phyloP scores from a whole-genome alignment of 129 eudicot species.

The Lonicera japonica region DNA sequence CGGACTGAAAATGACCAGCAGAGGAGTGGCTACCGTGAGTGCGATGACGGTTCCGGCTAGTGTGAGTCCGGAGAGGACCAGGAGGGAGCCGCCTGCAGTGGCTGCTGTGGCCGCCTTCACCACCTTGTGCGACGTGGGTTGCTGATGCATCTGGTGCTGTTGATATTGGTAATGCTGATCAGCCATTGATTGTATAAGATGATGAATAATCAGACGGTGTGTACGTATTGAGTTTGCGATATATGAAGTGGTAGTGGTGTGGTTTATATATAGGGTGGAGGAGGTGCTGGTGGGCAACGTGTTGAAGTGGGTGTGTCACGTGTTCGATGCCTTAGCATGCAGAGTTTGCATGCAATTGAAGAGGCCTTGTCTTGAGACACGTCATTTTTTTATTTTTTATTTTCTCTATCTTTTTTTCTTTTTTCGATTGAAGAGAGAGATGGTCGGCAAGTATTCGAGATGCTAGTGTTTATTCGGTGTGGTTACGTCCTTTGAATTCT shows the following conservation, averaged over 20 bases:
- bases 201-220: neutral
- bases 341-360: constrained; percentile 13
- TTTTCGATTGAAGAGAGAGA: neutral
- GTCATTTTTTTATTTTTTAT: neutral
- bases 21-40: constrained; percentile 14
- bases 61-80: constrained; percentile 20
- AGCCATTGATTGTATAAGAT: constrained; percentile 1
- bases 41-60: constrained; percentile 17
- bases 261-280: neutral
- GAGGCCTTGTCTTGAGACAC: neutral
- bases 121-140: constrained; percentile 17
- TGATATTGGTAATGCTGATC: neutral
- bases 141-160: neutral
- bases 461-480: neutral
- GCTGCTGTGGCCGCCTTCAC: constrained; percentile 21
- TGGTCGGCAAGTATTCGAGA: neutral
- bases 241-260: neutral
- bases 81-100: constrained; percentile 23
- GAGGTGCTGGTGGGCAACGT: constrained; percentile 12
- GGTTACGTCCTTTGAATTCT: neutral
- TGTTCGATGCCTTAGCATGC: constrained; percentile 12
- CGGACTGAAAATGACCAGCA: constrained; percentile 24
- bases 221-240: neutral
- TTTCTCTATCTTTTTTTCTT: neutral
- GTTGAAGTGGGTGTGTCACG: constrained; percentile 13